Evolutionary conservation across 805 yeast species (phyloP).

Genomic region (Sugiyamaella floridensis): DNA sequence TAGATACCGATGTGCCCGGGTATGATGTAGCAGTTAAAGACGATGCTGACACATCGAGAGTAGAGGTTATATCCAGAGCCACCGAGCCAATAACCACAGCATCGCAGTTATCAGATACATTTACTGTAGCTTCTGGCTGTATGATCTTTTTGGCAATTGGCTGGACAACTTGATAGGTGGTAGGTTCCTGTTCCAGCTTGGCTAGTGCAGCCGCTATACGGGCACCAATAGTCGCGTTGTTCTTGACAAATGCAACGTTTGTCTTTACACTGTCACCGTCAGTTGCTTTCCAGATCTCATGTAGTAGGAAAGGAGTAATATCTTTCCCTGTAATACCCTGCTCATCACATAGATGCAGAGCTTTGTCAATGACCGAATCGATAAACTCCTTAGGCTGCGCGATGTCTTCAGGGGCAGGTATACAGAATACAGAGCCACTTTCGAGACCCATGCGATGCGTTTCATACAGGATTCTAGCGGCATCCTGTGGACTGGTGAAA

Average conservation of each 20-base stretch:
- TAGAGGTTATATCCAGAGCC: constrained; percentile 66
- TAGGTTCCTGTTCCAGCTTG: constrained; percentile 28
- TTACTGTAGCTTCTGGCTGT: background rate
- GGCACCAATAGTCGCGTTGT: constrained; percentile 66
- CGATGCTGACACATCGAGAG: constrained; percentile 30
- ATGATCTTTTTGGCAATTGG: no score
- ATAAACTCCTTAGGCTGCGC: constrained; percentile 54
- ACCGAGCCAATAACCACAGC: constrained; percentile 63
- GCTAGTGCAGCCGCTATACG: constrained; percentile 53
- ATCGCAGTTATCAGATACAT: constrained; percentile 7
- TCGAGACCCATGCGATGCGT: constrained; percentile 44
- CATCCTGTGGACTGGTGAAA: constrained; percentile 45
- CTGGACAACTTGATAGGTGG: no score
- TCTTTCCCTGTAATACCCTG: constrained; percentile 60
- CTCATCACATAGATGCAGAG: constrained; percentile 48
- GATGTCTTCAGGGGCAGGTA: constrained; percentile 65
- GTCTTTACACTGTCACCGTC: constrained; percentile 62
- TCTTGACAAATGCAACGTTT: constrained; percentile 67
- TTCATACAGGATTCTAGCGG: constrained; percentile 52
- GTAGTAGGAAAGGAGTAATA: constrained; percentile 70
- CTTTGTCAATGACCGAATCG: constrained; percentile 47
- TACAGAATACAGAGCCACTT: constrained; percentile 72
- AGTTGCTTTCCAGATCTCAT: constrained; percentile 59
- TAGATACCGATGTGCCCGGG: constrained; percentile 52
- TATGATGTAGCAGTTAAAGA: constrained; percentile 50